Evolutionary conservation across 768 basidiomycete species (phyloP), one percentile per base, ranked within the genome.

Genomic region (Phaeotremella skinneri): DNA sequence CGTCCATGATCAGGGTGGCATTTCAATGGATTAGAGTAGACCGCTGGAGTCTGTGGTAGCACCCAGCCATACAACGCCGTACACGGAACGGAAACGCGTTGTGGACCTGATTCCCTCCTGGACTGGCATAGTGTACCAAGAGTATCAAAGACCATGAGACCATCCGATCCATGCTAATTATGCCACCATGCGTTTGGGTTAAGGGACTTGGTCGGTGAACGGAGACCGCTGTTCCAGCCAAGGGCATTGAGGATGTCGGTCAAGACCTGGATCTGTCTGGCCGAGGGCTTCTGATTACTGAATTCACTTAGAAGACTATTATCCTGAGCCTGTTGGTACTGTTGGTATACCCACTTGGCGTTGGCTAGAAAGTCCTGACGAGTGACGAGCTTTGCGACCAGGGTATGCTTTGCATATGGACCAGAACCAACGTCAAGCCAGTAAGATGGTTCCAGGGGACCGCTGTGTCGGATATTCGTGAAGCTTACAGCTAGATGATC

Each of bases 271-370:
- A 37, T 37, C 34, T 37, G 34, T 37, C 34, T 7, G 7, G 34
- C 34, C 17, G 34, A 7, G 9, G 34, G 34, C 17, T 37, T 37
- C 7, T 37, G 9, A 37, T 37, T 37, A 7, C 34, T 17, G 34
- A 17, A 37, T 7, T 17, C 34, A 17, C 34, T 37, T 7, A 37
- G 34, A 7, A 37, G 7, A 7, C 17, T 37, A 7, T 7, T 37
- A 37, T 37, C 34, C 17, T 37, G 9, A 37, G 34, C 34, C 34
- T 17, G 34, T 37, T 37, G 34, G 31, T 61, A 57, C 34, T 17
- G 34, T 37, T 37, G 34, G 31, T 61, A 57, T 5, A 67, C 66
- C 58, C 58, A 67, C 43, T 61, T 60, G 26, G 66, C 66, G 39
- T 67, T 67, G 30, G 23, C 54, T 17, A 67, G 55, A 29, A 62